Conservation (phyloP, 257 asterid genomes). For the Capsicum chinense region DNA sequence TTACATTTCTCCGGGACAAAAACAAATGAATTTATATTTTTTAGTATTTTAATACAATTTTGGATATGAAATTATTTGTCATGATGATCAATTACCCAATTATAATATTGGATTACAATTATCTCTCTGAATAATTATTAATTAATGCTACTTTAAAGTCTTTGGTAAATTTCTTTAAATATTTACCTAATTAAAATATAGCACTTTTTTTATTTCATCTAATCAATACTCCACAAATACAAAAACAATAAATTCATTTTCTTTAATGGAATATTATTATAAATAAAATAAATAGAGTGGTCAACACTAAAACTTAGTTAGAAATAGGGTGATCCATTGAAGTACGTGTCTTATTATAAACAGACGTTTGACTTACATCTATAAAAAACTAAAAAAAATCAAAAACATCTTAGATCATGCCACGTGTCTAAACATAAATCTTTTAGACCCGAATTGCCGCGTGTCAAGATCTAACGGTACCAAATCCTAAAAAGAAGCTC, state of each 20-base stretch:
- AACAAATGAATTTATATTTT: neutral
- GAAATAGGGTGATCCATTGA: neutral
- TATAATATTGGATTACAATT: neutral
- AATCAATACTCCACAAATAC: neutral
- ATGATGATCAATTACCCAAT: neutral
- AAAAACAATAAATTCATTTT: neutral
- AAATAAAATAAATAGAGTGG: neutral
- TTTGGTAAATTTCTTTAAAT: neutral
- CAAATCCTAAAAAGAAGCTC: neutral
- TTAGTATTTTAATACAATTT: neutral
- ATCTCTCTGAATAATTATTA: neutral
- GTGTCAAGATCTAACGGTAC: neutral
- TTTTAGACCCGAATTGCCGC: neutral
- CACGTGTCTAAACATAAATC: neutral
- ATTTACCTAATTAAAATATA: neutral
- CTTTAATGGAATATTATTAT: neutral
- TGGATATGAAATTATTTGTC: neutral
- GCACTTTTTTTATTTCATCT: neutral
- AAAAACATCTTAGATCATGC: neutral
- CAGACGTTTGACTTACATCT: neutral
- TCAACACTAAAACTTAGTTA: slow-evolving; percentile 4
- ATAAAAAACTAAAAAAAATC: neutral
- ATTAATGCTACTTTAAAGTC: neutral
- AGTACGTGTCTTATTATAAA: neutral
- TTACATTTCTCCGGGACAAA: neutral